Evolutionary conservation across 225 moss, liverwort and hornwort species (phyloP), one percentile per base, ranked within the genome.

Genomic region (Straminergon stramineum): DNA sequence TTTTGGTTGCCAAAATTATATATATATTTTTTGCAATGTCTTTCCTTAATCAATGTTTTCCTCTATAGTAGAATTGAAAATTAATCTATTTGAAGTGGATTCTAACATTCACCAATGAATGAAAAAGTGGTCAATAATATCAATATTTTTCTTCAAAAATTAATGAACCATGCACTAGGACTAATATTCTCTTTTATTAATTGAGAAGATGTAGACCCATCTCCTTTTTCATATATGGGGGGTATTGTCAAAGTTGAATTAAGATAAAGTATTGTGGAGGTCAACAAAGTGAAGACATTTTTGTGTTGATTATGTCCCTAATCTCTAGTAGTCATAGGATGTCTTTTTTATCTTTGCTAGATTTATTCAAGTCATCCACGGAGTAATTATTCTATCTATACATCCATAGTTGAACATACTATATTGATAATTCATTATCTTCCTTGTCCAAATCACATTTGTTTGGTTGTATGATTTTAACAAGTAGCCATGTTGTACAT

Each of bases 281-380:
- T 78, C 37, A 37, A 78, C 0, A 56, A 56, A 78, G 2, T 56
- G 16, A 16, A 78, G 10, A 37, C 15, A 24, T 5, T 37, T 56
- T 56, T 78, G 10, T 56, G 0, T n/a, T 26, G 10, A 56, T 24
- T 26, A 79, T 0, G 3, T 0, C 0, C 2, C 1, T 4, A 26
- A n/a, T n/a, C 24, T 56, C 1, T 0, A 16, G 0, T 37, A 10
- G 6, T 37, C 2, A 56, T 37, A 37, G 4, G 4, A 16, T 6
- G 14, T 22, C 0, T 35, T 76, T 77, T 15, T 10, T 6, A 26
- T 2, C 24, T n/a, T 56, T 56, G 4, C 26, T 56, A 26, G 16
- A 79, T 56, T 56, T 56, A 37, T 0, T 24, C 9, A 9, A 37
- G 0, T 26, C 26, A 56, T 56, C 15, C 0, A 79, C 3, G 0